These are phyloP conservation scores for Setaria viridis DNA, from an alignment of 202 grass and related monocot genomes.

Conservation along the genomic window DNA sequence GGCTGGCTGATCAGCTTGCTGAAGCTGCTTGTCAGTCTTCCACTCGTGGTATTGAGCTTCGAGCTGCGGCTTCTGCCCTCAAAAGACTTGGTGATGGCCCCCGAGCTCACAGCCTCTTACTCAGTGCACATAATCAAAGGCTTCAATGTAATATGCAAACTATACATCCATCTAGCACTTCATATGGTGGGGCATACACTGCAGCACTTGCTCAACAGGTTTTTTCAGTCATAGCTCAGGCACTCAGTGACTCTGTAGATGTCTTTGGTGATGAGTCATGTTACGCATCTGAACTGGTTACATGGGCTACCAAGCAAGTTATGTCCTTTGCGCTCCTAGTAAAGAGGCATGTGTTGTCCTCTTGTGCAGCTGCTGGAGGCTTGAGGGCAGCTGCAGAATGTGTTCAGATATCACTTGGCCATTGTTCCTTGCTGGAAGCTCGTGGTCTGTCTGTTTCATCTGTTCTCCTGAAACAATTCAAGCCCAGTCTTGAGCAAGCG, in stretches of 20 bases:
- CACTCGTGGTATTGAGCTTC: conserved; percentile 91
- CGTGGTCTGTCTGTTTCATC: conserved; percentile 79
- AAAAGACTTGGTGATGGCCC: conserved; percentile 96
- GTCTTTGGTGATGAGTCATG: conserved; percentile 92
- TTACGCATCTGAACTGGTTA: conserved; percentile 90
- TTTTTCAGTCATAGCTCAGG: conserved; percentile 91
- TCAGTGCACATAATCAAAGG: conserved; percentile 86
- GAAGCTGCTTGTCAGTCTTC: conserved; percentile 96
- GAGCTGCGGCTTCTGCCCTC: conserved; percentile 89
- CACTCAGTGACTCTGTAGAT: conserved; percentile 88
- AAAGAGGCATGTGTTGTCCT: conserved; percentile 88
- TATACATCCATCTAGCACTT: conserved; percentile 93
- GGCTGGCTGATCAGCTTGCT: conserved; percentile 89
- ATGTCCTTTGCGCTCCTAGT: conserved; percentile 79
- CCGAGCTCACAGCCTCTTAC: conserved; percentile 86
- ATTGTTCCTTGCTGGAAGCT: conserved; percentile 90
- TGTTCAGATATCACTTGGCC: conserved; percentile 90
- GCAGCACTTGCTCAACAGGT: conserved; percentile 92
- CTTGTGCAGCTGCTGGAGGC: conserved; percentile 94
- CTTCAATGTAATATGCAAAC: conserved; percentile 94
- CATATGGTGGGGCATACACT: conserved; percentile 93
- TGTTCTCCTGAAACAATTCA: conserved; percentile 88
- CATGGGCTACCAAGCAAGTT: conserved; percentile 84
- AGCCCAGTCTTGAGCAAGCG: conserved; percentile 88
- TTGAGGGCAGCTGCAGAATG: conserved; percentile 92